A percentile compares a stretch with the other conserved stretches of the same genome.
phyloP scores from a whole-genome alignment of 1,139 yeast species.

The Trichomonascaceae sp. region DNA sequence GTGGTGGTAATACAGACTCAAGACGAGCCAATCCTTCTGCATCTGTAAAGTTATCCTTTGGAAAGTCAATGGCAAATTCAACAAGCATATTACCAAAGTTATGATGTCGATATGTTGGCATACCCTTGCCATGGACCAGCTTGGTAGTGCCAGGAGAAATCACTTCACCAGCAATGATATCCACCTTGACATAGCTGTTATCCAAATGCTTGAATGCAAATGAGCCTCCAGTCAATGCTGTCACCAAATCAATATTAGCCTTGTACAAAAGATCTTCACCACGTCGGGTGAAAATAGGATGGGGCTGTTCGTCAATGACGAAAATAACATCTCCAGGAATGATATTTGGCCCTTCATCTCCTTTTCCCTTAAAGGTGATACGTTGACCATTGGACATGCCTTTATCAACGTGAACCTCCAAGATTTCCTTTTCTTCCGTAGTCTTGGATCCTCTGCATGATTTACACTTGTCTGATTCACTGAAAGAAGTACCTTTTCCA shows the following conservation, averaged over 20 bases:
- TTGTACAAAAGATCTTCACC: constrained; percentile 84
- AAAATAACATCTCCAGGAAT: constrained; percentile 96
- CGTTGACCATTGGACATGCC: constrained; percentile 97
- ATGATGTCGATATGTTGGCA: constrained; percentile 61
- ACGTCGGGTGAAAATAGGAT: constrained; percentile 74
- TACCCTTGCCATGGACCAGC: constrained; percentile 90
- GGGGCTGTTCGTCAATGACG: constrained; percentile 83
- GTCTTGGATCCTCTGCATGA: constrained; percentile 87
- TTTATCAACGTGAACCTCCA: constrained; percentile 91
- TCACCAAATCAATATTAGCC: constrained; percentile 82
- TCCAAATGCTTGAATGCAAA: constrained; percentile 73
- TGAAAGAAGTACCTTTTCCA: constrained; percentile 87
- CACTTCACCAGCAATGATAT: constrained; percentile 86
- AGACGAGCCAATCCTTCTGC: constrained; percentile 36
- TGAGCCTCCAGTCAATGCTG: constrained; percentile 96
- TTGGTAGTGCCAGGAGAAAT: constrained; percentile 78
- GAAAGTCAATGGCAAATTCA: constrained; percentile 49
- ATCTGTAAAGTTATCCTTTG: constrained; percentile 35
- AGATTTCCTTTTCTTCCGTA: constrained; percentile 78
- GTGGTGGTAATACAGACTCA: constrained; percentile 39
- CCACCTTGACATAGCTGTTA: constrained; percentile 78
- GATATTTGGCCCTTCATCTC: constrained; percentile 94
- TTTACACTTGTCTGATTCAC: constrained; percentile 85
- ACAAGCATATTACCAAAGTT: constrained; percentile 46
- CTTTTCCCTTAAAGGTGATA: constrained; percentile 89